These are phyloP conservation scores for Microstegium vimineum DNA, from an alignment of 176 grass and related monocot species.

Conservation along the genomic window DNA sequence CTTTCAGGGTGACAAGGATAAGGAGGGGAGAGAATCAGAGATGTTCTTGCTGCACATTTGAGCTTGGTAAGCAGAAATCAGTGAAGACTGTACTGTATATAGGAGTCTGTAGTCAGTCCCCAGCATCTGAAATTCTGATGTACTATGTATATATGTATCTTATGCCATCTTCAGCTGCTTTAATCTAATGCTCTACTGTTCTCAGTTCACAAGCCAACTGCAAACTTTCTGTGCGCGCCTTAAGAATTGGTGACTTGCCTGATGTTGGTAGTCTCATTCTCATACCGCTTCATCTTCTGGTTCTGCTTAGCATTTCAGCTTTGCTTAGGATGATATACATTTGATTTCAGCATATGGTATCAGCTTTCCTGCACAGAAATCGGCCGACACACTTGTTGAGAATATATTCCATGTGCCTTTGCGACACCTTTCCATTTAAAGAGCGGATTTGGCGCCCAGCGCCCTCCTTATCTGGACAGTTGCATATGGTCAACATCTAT, in stretches of 20 bases:
- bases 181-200: neutral
- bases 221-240: neutral
- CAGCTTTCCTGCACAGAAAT: neutral
- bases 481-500: no score
- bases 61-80: constrained; percentile 46
- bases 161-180: constrained; percentile 22
- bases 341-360: neutral
- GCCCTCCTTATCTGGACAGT: no score
- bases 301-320: no score
- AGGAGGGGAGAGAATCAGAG: constrained; percentile 67
- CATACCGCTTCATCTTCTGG: neutral
- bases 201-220: neutral
- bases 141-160: constrained; percentile 22
- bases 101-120: neutral
- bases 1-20: constrained; percentile 66
- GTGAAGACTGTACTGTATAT: constrained; percentile 21
- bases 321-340: neutral
- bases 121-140: constrained; percentile 21
- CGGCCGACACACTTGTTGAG: neutral
- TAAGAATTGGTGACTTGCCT: neutral
- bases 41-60: constrained; percentile 69
- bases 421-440: neutral
- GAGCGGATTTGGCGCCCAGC: neutral
- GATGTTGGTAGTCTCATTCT: neutral
- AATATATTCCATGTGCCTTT: constrained; percentile 11